Conservation (phyloP, 2,329 filamentous ascomycete species). For the Davidsoniella eucalypti region DNA sequence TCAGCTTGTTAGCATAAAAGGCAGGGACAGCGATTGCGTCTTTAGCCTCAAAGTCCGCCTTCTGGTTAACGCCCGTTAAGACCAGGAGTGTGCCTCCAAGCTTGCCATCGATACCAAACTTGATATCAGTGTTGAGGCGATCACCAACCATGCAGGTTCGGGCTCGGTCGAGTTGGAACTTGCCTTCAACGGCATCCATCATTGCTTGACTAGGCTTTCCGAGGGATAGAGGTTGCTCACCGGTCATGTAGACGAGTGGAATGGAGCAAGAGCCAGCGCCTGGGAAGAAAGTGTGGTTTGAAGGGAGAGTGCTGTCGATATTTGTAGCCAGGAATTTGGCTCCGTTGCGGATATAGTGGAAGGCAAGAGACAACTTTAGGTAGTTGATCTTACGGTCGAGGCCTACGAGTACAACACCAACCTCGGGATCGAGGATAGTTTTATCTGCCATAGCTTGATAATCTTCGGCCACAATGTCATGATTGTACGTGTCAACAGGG, state of each 20-base stretch:
- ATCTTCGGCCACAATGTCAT: slow-evolving; percentile 67
- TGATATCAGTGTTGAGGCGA: slow-evolving; percentile 84
- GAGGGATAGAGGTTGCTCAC: slow-evolving; percentile 54
- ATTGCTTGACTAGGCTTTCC: slow-evolving; percentile 97
- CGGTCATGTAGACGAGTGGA: slow-evolving; percentile 57
- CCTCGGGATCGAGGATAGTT: slow-evolving; percentile 65
- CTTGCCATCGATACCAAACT: slow-evolving; percentile 80
- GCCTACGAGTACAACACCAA: slow-evolving; percentile 76
- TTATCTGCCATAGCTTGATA: slow-evolving; percentile 63
- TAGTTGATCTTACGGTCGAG: slow-evolving; percentile 95
- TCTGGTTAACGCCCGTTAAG: slow-evolving; percentile 73
- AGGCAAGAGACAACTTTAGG: slow-evolving; percentile 69
- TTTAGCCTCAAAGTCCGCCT: slow-evolving; percentile 62
- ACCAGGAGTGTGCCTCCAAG: slow-evolving; percentile 85
- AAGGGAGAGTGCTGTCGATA: slow-evolving; percentile 76
- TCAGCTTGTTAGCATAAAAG: slow-evolving; percentile 71
- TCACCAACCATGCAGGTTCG: slow-evolving; percentile 94
- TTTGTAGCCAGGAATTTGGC: slow-evolving; percentile 89
- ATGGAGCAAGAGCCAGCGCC: slow-evolving; percentile 74
- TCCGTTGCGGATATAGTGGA: slow-evolving; percentile 69
- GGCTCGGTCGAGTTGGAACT: slow-evolving; percentile 72
- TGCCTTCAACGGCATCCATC: slow-evolving; percentile 98
- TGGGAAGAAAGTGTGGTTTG: slow-evolving; percentile 68
- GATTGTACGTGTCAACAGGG: slow-evolving; percentile 60
- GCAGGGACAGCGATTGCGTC: slow-evolving; percentile 54